Percentiles rank a stretch among this genome's conserved stretches.
phyloP scores from a whole-genome alignment of 2,329 filamentous ascomycete genomes.

The Cryoendolithus antarcticus region DNA sequence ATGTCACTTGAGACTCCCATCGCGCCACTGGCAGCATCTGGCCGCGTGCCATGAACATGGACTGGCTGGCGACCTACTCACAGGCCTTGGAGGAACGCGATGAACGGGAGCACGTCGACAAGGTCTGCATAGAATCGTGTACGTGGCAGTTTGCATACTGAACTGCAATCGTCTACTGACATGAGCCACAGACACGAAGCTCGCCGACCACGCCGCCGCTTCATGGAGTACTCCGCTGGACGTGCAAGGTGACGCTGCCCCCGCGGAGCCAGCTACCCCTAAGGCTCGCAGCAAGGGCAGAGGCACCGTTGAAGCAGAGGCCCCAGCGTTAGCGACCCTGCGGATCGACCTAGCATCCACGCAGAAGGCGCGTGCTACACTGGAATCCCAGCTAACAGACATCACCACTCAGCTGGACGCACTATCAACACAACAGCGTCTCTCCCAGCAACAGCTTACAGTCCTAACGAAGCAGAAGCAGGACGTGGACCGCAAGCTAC shows the following conservation, averaged over 20 bases:
- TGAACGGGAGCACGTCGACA: slow-evolving; percentile 52
- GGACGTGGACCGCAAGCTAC: slow-evolving; percentile 52
- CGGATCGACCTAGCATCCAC: slow-evolving; percentile 63
- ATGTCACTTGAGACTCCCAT: background rate
- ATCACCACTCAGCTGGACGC: slow-evolving; percentile 53
- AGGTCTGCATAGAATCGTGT: slow-evolving; percentile 71
- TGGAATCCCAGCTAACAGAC: slow-evolving; percentile 51
- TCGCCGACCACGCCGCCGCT: too few species aligned
- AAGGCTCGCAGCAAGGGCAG: too few species aligned
- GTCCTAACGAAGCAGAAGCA: slow-evolving; percentile 53
- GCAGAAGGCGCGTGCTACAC: slow-evolving; percentile 57
- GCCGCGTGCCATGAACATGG: slow-evolving; percentile 13
- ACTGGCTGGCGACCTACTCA: slow-evolving; percentile 74
- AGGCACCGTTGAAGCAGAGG: too few species aligned
- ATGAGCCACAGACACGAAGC: too few species aligned
- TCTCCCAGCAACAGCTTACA: slow-evolving; percentile 51
- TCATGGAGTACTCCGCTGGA: too few species aligned
- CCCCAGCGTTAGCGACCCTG: slow-evolving; percentile 23
- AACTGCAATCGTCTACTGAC: too few species aligned
- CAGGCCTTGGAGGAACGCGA: slow-evolving; percentile 60
- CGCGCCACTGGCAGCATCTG: slow-evolving; percentile 41
- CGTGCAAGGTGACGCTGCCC: too few species aligned
- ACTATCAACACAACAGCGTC: slow-evolving; percentile 46
- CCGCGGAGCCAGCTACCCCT: too few species aligned
- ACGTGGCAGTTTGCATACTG: too few species aligned